Conservation (phyloP, 768 basidiomycete genomes). For the Pulveroboletus frians region DNA sequence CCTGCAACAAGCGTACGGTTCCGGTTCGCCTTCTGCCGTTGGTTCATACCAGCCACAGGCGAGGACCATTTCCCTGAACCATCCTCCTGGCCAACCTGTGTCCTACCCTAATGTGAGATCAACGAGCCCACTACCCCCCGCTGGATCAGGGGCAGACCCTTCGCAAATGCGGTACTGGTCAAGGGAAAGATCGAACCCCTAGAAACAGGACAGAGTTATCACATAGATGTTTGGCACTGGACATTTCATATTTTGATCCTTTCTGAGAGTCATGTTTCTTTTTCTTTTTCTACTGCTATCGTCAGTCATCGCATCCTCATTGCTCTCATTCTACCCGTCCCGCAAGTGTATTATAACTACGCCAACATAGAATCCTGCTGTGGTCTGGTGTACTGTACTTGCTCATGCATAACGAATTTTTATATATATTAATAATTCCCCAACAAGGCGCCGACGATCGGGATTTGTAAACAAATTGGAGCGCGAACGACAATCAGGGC, state of each 20-base stretch:
- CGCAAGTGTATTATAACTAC: conserved; percentile 17
- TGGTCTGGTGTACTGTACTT: conserved; percentile 1
- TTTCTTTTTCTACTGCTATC: conserved; percentile 5
- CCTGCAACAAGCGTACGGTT: conserved; percentile 25
- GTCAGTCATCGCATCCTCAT: conserved; percentile 8
- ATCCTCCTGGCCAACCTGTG: conserved; percentile 22
- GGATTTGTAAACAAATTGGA: not conserved
- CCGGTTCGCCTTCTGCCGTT: conserved; percentile 12
- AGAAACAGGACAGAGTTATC: conserved; percentile 4
- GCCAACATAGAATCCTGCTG: conserved; percentile 10
- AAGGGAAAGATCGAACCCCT: conserved; percentile 16
- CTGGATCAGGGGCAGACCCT: conserved; percentile 23
- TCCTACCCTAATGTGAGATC: conserved; percentile 26
- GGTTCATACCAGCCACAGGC: conserved; percentile 25
- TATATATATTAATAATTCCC: conserved; percentile 5
- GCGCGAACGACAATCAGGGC: conserved; percentile 15
- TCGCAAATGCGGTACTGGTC: conserved; percentile 28
- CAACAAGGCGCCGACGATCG: conserved; percentile 17
- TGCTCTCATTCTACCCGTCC: conserved; percentile 2
- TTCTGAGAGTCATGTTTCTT: conserved; percentile 2
- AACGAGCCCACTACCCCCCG: conserved; percentile 21
- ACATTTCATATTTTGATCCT: conserved; percentile 8
- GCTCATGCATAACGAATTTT: conserved; percentile 18
- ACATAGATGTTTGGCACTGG: conserved; percentile 13
- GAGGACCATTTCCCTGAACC: conserved; percentile 13